These are phyloP conservation scores for Penicillium steckii DNA, from an alignment of 495 filamentous ascomycete species.

Conservation along the genomic window DNA sequence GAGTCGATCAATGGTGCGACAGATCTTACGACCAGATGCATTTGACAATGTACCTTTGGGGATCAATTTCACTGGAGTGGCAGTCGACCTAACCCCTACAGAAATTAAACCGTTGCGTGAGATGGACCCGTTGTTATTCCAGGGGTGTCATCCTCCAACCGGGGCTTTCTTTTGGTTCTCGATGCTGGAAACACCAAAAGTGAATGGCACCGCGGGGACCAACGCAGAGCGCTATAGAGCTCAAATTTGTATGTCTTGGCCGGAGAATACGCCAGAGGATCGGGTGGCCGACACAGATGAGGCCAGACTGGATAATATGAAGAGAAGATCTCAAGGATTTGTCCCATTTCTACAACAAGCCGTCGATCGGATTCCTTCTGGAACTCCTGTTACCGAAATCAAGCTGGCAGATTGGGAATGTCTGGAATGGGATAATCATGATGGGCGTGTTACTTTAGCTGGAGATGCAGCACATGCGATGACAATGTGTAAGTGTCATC, in stretches of 20 bases:
- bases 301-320: conserved; percentile 49
- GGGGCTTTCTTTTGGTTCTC: conserved; percentile 54
- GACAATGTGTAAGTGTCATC: conserved; percentile 51
- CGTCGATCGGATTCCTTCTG: conserved; percentile 37
- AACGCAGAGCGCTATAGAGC: conserved; percentile 16
- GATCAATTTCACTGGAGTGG: conserved; percentile 28
- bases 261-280: conserved; percentile 21
- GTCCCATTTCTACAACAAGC: conserved; percentile 49
- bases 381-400: conserved; percentile 46
- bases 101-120: conserved; percentile 40
- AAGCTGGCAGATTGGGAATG: conserved; percentile 51
- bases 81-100: conserved; percentile 23
- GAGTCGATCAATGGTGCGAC: conserved; percentile 42
- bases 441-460: conserved; percentile 48
- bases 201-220: conserved; percentile 13
- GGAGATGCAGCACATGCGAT: conserved; percentile 65
- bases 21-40: conserved; percentile 30
- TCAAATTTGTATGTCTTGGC: conserved; percentile 34
- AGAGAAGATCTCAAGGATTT: conserved; percentile 48
- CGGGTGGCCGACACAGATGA: conserved; percentile 35
- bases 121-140: conserved; percentile 59
- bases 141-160: conserved; percentile 54
- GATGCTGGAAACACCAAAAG: conserved; percentile 34
- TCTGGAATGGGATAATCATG: conserved; percentile 45
- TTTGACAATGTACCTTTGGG: conserved; percentile 20